phyloP scores from a whole-genome alignment of 768 basidiomycete species.

The Kwoniella sp. region DNA sequence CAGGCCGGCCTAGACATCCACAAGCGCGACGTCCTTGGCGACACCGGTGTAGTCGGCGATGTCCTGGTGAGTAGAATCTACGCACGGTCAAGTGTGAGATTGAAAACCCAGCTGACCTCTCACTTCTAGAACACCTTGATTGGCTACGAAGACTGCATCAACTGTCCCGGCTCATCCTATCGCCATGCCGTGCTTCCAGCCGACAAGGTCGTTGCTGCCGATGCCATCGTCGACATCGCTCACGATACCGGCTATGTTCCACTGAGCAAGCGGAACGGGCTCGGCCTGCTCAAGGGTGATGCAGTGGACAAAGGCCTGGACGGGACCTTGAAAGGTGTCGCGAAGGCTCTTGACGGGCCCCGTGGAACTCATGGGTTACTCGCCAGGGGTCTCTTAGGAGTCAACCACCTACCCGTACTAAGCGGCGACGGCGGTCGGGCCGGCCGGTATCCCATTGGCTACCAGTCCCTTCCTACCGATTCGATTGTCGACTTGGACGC shows the following conservation, averaged over 20 bases:
- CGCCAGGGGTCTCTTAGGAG: slow-evolving; percentile 6
- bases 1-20: slow-evolving; percentile 10
- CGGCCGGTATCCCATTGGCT: slow-evolving; percentile 1
- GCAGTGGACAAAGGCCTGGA: slow-evolving; percentile 5
- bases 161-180: slow-evolving; percentile 1
- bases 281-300: slow-evolving; percentile 6
- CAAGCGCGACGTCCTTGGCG: slow-evolving; percentile 1
- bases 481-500: slow-evolving; percentile 2
- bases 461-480: not conserved
- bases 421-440: not conserved
- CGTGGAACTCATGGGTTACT: slow-evolving; percentile 4
- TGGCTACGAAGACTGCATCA: slow-evolving; percentile 8
- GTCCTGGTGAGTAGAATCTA: slow-evolving; percentile 7
- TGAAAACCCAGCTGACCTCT: not conserved
- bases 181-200: slow-evolving; percentile 8
- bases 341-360: slow-evolving; percentile 7
- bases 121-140: slow-evolving; percentile 5
- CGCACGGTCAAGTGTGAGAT: not conserved
- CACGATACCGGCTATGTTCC: not conserved
- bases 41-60: slow-evolving; percentile 3
- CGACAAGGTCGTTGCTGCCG: not conserved
- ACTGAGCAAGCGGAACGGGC: slow-evolving; percentile 7
- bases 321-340: slow-evolving; percentile 3
- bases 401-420: not conserved
- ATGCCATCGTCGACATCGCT: slow-evolving; percentile 7